Evolutionary conservation across 148 eudicot species (phyloP).

Genomic region (Arbutus unedo): DNA sequence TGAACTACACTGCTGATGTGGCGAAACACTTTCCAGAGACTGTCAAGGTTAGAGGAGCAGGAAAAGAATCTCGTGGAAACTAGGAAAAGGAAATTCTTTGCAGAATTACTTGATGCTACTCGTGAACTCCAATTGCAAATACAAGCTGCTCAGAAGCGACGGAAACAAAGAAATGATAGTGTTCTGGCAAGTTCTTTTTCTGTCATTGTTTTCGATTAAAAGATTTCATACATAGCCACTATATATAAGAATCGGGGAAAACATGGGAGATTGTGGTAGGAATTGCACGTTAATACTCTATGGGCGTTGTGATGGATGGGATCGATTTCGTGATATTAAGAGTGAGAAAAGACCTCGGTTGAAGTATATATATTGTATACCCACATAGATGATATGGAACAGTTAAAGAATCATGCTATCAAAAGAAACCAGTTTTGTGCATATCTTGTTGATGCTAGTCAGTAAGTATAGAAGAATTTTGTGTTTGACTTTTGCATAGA

Average conservation of each 20-base stretch:
- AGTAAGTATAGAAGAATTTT: too few relatives aligned
- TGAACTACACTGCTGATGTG: slow-evolving; percentile 18
- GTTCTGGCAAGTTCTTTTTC: slow-evolving; percentile 55
- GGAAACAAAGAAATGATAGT: slow-evolving; percentile 92
- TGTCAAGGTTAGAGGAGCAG: slow-evolving; percentile 82
- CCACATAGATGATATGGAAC: too few relatives aligned
- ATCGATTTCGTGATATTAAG: neutral
- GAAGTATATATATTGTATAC: neutral
- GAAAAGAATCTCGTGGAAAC: slow-evolving; percentile 79
- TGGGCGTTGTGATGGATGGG: neutral
- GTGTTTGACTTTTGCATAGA: too few relatives aligned
- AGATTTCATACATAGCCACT: neutral
- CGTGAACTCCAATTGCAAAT: slow-evolving; percentile 87
- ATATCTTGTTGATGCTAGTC: too few relatives aligned
- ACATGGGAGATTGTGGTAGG: neutral
- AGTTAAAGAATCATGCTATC: too few relatives aligned
- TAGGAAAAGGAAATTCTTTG: slow-evolving; percentile 78
- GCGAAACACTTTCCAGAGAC: slow-evolving; percentile 51
- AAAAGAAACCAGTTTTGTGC: too few relatives aligned
- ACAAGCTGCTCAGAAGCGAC: slow-evolving; percentile 71
- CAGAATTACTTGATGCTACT: slow-evolving; percentile 80
- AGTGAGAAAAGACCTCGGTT: neutral
- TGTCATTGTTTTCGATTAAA: neutral
- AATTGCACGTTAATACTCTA: neutral
- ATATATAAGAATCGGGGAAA: neutral